Base-by-base conservation (phyloP, 1,139 yeast genomes). In the Kodamaea arcana region DNA sequence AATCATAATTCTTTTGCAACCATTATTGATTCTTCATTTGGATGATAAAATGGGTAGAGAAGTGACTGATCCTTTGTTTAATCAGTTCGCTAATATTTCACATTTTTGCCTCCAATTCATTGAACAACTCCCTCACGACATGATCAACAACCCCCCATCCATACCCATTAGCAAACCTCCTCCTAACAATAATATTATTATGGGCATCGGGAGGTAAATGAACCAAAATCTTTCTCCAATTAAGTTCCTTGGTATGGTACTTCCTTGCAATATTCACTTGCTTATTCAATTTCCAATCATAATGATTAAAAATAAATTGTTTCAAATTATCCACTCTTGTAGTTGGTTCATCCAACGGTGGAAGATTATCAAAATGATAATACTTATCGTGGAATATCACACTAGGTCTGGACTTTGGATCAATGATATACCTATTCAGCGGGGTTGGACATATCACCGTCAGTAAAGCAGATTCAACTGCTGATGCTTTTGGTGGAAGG, bases 381-480 rank as follows among this genome's bases (percentile, higher is more conserved):
- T 78, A 64, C 46, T 82, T 78, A 52, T 92, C 98, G 55, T 92
- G 98, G 46, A 92, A 68, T 9, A 86, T 79, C 1, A 75, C 71
- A 24, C 72, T 74, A 18, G 65, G 61, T 26, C 95, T 64, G 1
- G 62, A 41, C 0, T 54, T 57, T 0, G 76, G 76, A 15, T 62
- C 49, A 26, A 56, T 41, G 11, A 70, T 53, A 41, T 48, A 69
- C 9, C 52, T 44, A 8, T 44, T 43, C 2, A 69, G 55, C 0
- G 76, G 76, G n/a, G 60, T 52, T 0, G 76, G 76, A 38, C 69
- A 62, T n/a, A 69, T 43, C 2, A 69, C 42, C 1, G 72, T 57
- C 41, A 55, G 64, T 14, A 69, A 44, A 3, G 75, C 75, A 6
- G 72, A 65, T 38, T 66, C 74, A 3, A 70, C 58, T 1, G 71